Conservation (phyloP, 2,329 filamentous ascomycete genomes). For the Hypoxylon sp. region DNA sequence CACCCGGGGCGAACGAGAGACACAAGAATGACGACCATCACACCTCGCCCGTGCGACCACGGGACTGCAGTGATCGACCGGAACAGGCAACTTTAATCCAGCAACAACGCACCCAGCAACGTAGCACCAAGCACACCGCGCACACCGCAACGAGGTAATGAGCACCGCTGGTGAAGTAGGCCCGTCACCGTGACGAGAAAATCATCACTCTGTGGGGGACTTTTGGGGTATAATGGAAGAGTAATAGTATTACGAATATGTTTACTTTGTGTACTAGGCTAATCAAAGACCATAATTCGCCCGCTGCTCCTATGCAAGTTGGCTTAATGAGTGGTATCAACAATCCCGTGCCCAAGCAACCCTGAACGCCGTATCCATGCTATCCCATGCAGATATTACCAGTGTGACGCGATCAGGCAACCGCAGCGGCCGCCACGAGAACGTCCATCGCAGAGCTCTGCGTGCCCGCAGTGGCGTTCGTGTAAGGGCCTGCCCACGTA, state of each 20-base stretch:
- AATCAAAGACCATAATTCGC: conserved; percentile 22
- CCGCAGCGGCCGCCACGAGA: conserved; percentile 46
- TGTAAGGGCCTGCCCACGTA: conserved; percentile 49
- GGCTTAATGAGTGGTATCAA: conserved; percentile 38
- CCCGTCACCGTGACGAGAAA: conserved; percentile 4
- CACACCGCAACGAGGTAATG: conserved; percentile 20
- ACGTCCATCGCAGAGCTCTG: conserved; percentile 50
- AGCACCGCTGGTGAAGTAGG: conserved; percentile 6
- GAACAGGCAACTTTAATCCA: conserved; percentile 27
- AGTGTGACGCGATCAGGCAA: conserved; percentile 38
- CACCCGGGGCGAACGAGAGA: not conserved
- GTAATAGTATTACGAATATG: conserved; percentile 25
- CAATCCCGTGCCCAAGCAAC: conserved; percentile 26
- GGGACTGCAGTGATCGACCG: conserved; percentile 26
- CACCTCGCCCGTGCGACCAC: conserved; percentile 8
- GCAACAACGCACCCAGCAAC: conserved; percentile 15
- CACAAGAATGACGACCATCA: conserved; percentile 22
- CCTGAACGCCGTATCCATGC: conserved; percentile 33
- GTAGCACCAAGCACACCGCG: conserved; percentile 10
- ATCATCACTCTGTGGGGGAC: not conserved
- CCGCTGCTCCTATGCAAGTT: conserved; percentile 25
- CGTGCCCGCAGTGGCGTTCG: conserved; percentile 45
- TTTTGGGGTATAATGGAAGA: not conserved
- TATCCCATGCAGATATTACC: conserved; percentile 13
- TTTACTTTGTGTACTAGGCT: conserved; percentile 29